Percentiles rank a stretch among this genome's conserved stretches.
Conservation (phyloP, 257 asterid species). For the Oldenlandia corymbosa region DNA sequence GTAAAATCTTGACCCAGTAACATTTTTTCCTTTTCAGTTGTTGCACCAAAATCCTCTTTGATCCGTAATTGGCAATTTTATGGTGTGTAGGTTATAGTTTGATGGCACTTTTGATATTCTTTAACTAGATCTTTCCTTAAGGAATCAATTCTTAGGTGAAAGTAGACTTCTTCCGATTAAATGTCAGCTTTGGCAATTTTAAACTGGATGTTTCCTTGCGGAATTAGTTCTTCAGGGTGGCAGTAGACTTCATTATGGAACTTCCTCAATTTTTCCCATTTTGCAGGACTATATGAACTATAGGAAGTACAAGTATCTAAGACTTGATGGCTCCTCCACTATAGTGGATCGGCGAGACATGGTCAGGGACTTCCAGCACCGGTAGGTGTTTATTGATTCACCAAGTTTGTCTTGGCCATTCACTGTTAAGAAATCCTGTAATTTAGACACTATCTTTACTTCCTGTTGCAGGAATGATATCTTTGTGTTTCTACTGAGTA, state of each 20-base stretch:
- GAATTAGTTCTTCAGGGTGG: not conserved
- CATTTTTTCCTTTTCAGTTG: not conserved
- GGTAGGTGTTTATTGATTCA: constrained; percentile 42
- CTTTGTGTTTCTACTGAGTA: constrained; percentile 93
- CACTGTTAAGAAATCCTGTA: not conserved
- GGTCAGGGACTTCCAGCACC: constrained; percentile 97
- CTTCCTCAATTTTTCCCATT: constrained; percentile 16
- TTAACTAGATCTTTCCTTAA: too few species aligned
- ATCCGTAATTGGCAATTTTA: not conserved
- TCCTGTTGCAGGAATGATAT: constrained; percentile 57
- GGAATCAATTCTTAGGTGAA: too few species aligned
- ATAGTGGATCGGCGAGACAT: constrained; percentile 94
- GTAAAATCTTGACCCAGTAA: too few species aligned
- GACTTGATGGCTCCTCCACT: constrained; percentile 97
- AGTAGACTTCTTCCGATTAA: not conserved
- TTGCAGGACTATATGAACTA: constrained; percentile 95
- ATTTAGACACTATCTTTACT: constrained; percentile 3
- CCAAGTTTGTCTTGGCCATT: not conserved
- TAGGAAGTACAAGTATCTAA: constrained; percentile 73
- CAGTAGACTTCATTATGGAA: constrained; percentile 1
- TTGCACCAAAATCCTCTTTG: not conserved
- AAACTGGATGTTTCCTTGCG: not conserved
- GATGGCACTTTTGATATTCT: too few species aligned
- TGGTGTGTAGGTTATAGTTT: too few species aligned
- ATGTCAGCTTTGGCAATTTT: not conserved